Percentiles rank a stretch among this genome's conserved stretches.
Evolutionary conservation across 2,329 filamentous ascomycete species (phyloP).

Genomic region (Talaromyces marneffei): DNA sequence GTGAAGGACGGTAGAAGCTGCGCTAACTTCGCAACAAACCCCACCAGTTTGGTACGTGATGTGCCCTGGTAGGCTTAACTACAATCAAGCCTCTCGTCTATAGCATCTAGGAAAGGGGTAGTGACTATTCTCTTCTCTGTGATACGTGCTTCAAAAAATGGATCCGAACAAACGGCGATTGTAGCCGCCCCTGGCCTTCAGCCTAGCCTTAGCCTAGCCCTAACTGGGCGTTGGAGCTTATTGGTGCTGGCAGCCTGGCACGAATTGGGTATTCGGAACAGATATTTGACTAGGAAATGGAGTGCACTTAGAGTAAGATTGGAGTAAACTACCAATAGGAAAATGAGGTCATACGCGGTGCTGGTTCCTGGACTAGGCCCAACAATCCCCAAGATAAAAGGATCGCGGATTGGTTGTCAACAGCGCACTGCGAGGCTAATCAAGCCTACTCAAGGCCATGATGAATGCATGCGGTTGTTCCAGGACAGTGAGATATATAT

Average conservation of each 20-base stretch:
- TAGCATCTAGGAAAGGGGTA: background rate
- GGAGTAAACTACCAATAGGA: too few species aligned
- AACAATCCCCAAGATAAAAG: too few species aligned
- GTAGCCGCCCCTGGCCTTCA: background rate
- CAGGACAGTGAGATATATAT: conserved; percentile 77
- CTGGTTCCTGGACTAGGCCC: too few species aligned
- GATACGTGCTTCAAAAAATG: background rate
- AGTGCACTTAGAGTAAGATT: too few species aligned
- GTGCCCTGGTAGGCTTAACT: background rate
- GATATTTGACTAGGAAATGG: too few species aligned
- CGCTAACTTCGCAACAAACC: background rate
- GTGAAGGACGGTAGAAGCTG: background rate
- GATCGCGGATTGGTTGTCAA: too few species aligned
- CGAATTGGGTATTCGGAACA: too few species aligned
- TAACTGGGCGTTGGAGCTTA: background rate
- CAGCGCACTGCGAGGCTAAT: conserved; percentile 72
- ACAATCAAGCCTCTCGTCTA: background rate
- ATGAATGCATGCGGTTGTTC: conserved; percentile 74
- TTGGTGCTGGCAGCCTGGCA: too few species aligned
- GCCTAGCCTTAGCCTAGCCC: background rate
- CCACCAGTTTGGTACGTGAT: background rate
- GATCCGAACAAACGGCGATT: background rate
- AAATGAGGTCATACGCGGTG: too few species aligned
- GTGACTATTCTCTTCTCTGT: background rate
- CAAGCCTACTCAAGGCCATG: conserved; percentile 63